A percentile compares a stretch with the other conserved stretches of the same genome.
Evolutionary conservation across 306 rosid species (phyloP).

Genomic region (Cicer yamashitae): DNA sequence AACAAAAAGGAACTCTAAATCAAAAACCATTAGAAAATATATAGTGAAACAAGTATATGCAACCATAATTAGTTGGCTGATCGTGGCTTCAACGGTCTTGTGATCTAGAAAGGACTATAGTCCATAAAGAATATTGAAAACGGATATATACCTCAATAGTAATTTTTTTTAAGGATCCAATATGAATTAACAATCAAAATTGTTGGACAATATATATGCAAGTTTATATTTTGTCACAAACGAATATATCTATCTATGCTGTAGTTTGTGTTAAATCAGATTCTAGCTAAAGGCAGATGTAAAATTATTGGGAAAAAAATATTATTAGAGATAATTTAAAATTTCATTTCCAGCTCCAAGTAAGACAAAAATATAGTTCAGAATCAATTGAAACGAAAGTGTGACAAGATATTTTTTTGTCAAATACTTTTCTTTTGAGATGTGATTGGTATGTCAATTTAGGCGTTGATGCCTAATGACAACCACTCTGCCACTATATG

Average conservation of each 20-base stretch:
- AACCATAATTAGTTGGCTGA: neutral
- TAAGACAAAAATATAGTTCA: no score
- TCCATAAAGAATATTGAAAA: neutral
- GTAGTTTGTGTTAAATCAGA: conserved; percentile 28
- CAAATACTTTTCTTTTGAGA: no score
- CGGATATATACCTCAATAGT: conserved; percentile 9
- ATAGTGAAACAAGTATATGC: neutral
- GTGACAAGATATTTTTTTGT: no score
- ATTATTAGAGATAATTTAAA: no score
- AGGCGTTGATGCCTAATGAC: no score
- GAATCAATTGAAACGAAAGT: no score
- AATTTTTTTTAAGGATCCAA: no score
- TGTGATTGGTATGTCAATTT: no score
- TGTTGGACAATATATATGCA: neutral
- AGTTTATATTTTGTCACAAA: conserved; percentile 1
- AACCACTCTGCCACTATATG: no score
- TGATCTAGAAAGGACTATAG: neutral
- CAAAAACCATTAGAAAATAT: neutral
- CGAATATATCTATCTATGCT: neutral
- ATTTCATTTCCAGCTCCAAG: no score
- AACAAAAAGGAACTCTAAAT: neutral
- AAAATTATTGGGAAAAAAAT: neutral
- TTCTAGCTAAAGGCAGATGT: neutral
- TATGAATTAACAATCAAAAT: neutral
- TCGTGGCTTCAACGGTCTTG: conserved; percentile 17